phyloP scores from a whole-genome alignment of 768 basidiomycete species.

The Exidia glandulosa region DNA sequence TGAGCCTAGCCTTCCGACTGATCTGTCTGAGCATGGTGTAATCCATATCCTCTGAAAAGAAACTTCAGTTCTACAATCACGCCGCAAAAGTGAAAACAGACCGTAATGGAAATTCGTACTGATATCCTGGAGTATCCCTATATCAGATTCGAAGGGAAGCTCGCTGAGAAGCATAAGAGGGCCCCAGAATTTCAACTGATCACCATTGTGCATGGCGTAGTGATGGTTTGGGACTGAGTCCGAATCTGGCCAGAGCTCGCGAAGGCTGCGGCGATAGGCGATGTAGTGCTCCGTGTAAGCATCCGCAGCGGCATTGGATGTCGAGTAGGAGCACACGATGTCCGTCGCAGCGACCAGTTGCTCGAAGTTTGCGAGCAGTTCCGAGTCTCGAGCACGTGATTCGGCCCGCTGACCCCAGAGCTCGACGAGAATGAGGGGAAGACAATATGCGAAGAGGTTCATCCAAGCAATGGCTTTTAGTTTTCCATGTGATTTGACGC shows the following conservation, averaged over 20 bases:
- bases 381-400: neutral
- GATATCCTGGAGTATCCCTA: neutral
- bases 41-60: neutral
- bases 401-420: neutral
- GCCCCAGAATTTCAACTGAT: neutral
- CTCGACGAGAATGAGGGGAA: neutral
- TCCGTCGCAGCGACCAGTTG: neutral
- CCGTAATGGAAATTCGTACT: neutral
- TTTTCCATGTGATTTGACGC: neutral
- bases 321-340: neutral
- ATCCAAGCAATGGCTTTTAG: neutral
- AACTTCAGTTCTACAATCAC: neutral
- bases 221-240: neutral
- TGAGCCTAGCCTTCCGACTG: neutral
- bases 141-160: neutral
- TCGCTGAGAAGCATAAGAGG: neutral
- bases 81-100: neutral
- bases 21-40: neutral
- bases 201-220: neutral
- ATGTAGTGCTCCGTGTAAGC: neutral
- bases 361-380: neutral
- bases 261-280: neutral
- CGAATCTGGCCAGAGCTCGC: neutral
- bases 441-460: neutral
- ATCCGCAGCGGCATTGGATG: neutral